A percentile compares a stretch with the other conserved stretches of the same genome.
Evolutionary conservation across 345 rosid species (phyloP).

Genomic region (Lepidium aucheri): DNA sequence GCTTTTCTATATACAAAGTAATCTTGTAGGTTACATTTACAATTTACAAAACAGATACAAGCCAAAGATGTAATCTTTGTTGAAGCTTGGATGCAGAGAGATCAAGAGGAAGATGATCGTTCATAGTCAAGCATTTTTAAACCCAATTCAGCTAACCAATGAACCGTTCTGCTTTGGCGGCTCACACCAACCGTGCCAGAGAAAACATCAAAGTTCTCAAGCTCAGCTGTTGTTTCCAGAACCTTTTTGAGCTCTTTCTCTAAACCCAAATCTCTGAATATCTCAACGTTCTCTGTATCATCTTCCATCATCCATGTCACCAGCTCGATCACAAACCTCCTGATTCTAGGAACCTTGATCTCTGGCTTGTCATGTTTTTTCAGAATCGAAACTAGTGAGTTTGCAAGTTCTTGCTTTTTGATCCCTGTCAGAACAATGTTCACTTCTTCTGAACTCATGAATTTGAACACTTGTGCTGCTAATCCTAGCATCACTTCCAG

Average conservation of each 20-base stretch:
- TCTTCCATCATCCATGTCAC: conserved; percentile 76
- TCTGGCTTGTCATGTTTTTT: conserved; percentile 48
- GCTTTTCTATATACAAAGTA: too few species aligned
- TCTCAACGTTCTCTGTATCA: conserved; percentile 21
- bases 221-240: conserved; percentile 65
- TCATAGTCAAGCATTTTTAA: conserved; percentile 31
- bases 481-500: conserved; percentile 93
- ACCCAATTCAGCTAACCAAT: conserved; percentile 53
- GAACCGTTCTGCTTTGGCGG: conserved; percentile 55
- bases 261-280: conserved; percentile 41
- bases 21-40: too few species aligned
- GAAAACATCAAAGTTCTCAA: conserved; percentile 74
- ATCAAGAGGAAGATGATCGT: not conserved
- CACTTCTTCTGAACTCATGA: conserved; percentile 50
- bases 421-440: conserved; percentile 38
- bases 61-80: not conserved
- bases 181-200: conserved; percentile 66
- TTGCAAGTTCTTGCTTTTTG: conserved; percentile 39
- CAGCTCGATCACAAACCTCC: conserved; percentile 74
- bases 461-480: conserved; percentile 45
- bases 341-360: conserved; percentile 66
- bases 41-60: too few species aligned
- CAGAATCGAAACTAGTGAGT: conserved; percentile 42
- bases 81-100: not conserved
- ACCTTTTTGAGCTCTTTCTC: conserved; percentile 48